phyloP scores from a whole-genome alignment of 1,284 basidiomycete species.

The Heliocybe sulcata region DNA sequence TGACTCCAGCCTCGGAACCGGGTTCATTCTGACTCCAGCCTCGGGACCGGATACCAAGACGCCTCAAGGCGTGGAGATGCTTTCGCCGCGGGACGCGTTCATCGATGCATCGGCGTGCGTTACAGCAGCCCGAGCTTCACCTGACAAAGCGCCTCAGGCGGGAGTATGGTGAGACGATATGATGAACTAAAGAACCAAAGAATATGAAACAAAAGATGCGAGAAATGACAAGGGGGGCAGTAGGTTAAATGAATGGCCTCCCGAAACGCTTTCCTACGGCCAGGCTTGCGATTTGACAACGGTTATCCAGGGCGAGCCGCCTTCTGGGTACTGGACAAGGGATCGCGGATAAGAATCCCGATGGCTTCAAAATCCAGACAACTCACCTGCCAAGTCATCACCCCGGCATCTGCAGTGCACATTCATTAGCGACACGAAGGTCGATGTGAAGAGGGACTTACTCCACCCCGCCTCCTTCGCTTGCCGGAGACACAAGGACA shows the following conservation, averaged over 20 bases:
- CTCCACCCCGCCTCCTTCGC: constrained; percentile 15
- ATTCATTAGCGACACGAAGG: background rate
- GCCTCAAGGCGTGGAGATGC: too few relatives aligned
- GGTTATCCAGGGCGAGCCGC: background rate
- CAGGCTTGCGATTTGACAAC: background rate
- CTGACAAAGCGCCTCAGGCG: too few relatives aligned
- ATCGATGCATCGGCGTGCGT: too few relatives aligned
- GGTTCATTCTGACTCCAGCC: too few relatives aligned
- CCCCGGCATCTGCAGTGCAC: background rate
- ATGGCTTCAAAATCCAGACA: background rate
- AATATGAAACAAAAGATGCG: background rate
- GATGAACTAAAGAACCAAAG: too few relatives aligned
- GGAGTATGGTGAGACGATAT: too few relatives aligned
- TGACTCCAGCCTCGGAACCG: too few relatives aligned
- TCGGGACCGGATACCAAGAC: too few relatives aligned
- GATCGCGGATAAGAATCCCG: background rate
- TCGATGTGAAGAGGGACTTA: background rate
- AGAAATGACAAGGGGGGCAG: background rate
- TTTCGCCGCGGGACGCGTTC: too few relatives aligned
- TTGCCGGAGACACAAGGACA: constrained; percentile 14
- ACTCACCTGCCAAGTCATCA: background rate
- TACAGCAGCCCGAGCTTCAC: too few relatives aligned
- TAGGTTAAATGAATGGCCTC: too few relatives aligned
- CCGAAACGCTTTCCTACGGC: background rate
- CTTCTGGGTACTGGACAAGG: background rate